phyloP scores from a whole-genome alignment of 164 flowering plant genomes.

The Liquidambar formosana region DNA sequence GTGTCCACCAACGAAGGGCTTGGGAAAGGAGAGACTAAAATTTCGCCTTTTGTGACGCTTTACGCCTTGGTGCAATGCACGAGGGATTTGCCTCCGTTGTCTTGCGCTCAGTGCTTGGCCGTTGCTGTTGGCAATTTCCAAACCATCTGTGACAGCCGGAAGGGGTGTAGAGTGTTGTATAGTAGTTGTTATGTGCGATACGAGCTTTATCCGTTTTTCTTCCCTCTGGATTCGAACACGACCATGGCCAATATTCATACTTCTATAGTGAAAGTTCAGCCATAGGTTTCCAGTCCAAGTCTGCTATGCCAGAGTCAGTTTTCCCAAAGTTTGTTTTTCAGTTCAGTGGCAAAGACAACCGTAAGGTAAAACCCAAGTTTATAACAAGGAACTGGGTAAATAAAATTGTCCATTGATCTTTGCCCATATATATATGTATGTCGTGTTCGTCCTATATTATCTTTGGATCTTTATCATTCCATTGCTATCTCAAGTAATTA shows the following conservation, averaged over 20 bases:
- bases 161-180: constrained; percentile 55
- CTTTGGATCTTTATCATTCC: too few species aligned
- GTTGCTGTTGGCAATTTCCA: constrained; percentile 39
- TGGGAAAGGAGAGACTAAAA: constrained; percentile 41
- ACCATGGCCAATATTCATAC: background rate
- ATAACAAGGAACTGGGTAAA: too few species aligned
- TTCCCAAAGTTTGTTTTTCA: background rate
- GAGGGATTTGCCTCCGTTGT: constrained; percentile 37
- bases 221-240: constrained; percentile 26
- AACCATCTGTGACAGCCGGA: constrained; percentile 28
- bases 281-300: constrained; percentile 2
- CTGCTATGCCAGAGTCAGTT: background rate
- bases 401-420: too few species aligned
- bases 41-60: constrained; percentile 37
- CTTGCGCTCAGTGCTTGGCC: constrained; percentile 56
- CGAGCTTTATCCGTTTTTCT: constrained; percentile 61
- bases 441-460: too few species aligned
- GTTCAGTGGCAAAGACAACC: too few species aligned
- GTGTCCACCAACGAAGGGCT: constrained; percentile 29
- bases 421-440: too few species aligned
- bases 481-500: too few species aligned
- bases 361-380: too few species aligned
- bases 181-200: constrained; percentile 59
- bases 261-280: constrained; percentile 2
- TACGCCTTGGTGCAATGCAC: constrained; percentile 62